Conservation (phyloP, 352 stramenopile genomes). For the Phytophthora nicotianae region DNA sequence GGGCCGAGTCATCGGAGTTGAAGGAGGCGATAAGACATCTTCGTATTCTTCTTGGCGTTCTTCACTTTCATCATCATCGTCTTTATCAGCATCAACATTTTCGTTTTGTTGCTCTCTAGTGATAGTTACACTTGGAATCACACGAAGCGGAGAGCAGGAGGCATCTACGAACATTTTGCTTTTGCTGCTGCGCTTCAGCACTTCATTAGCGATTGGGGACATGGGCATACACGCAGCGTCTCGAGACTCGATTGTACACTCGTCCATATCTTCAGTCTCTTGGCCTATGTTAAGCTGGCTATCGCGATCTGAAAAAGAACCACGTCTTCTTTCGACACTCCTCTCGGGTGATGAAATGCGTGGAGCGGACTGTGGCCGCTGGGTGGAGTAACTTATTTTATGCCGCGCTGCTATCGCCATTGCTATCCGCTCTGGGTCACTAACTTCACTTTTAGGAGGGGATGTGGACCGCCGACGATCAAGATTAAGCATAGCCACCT, state of each 20-base stretch:
- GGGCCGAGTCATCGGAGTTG: not conserved
- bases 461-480: conserved; percentile 38
- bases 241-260: conserved; percentile 5
- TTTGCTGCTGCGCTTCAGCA: conserved; percentile 17
- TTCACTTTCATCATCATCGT: conserved; percentile 7
- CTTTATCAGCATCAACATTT: not conserved
- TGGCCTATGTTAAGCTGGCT: not conserved
- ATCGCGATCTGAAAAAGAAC: conserved; percentile 24
- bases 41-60: conserved; percentile 5
- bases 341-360: conserved; percentile 28
- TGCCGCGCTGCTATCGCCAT: conserved; percentile 28
- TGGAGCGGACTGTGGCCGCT: conserved; percentile 33
- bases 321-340: conserved; percentile 31
- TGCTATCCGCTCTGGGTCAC: conserved; percentile 28
- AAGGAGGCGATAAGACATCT: conserved; percentile 18
- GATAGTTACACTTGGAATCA: conserved; percentile 25
- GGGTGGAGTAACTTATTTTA: conserved; percentile 11
- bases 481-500: conserved; percentile 83
- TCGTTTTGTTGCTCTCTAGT: conserved; percentile 1
- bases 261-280: conserved; percentile 9
- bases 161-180: conserved; percentile 32
- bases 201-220: conserved; percentile 10
- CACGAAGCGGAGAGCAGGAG: conserved; percentile 35
- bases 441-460: conserved; percentile 7
- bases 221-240: conserved; percentile 23